phyloP scores from a whole-genome alignment of 2,329 filamentous ascomycete genomes.

The Diaporthe eres region DNA sequence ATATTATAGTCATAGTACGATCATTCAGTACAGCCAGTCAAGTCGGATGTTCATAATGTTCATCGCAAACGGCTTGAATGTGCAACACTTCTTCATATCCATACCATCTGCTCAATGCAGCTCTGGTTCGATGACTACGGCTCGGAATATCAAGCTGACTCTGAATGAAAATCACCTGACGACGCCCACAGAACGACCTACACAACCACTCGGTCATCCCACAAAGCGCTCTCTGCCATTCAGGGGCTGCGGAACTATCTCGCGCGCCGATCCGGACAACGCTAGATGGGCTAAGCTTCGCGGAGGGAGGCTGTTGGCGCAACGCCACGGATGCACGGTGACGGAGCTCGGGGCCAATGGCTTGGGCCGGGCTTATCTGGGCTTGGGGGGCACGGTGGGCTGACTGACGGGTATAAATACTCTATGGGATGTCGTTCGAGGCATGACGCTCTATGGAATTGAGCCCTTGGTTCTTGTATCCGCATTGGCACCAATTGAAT shows the following conservation, averaged over 20 bases:
- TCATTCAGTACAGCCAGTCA: no score
- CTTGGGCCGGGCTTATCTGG: constrained; percentile 23
- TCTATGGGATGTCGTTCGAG: not conserved
- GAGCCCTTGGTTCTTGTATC: not conserved
- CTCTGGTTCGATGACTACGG: no score
- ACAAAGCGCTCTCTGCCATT: constrained; percentile 24
- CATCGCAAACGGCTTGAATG: no score
- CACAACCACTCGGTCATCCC: not conserved
- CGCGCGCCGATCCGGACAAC: constrained; percentile 29
- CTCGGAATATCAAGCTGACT: no score
- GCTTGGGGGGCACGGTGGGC: not conserved
- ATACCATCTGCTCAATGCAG: no score
- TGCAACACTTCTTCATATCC: no score
- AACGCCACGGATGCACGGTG: constrained; percentile 24
- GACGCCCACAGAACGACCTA: not conserved
- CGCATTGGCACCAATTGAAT: not conserved
- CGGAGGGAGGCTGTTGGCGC: not conserved
- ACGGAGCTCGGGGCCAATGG: constrained; percentile 34
- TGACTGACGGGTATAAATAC: not conserved
- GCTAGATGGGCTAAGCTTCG: constrained; percentile 22
- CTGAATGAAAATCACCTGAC: not conserved
- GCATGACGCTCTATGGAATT: no score
- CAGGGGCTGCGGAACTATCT: constrained; percentile 30
- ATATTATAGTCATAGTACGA: no score
- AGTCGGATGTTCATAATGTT: no score